Evolutionary conservation across 176 grass and related monocot genomes (phyloP).

Genomic region (Ampelocalamus luodianensis): DNA sequence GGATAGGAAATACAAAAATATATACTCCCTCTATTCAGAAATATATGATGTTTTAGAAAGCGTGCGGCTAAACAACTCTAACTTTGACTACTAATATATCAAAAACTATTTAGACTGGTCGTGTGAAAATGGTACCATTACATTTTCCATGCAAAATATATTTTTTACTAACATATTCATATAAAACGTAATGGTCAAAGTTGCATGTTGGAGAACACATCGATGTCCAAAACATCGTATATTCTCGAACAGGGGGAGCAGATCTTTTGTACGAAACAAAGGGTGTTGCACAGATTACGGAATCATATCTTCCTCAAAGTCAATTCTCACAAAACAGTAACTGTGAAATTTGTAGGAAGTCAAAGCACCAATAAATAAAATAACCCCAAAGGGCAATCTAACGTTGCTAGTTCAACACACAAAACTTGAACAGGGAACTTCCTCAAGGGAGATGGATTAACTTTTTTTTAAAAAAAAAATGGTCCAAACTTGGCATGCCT

Average conservation of each 20-base stretch:
- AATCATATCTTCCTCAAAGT: not conserved
- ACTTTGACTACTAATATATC: not conserved
- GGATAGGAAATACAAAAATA: not conserved
- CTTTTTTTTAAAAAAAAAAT: not conserved
- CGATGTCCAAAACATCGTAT: not conserved
- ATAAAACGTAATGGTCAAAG: not conserved
- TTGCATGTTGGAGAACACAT: not conserved
- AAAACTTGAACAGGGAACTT: slow-evolving; percentile 24
- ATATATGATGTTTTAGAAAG: not conserved
- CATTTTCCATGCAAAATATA: too few species aligned
- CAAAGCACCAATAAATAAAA: slow-evolving; percentile 5
- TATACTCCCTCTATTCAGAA: not conserved
- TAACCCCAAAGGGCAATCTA: not conserved
- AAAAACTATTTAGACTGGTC: not conserved
- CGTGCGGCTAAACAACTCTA: not conserved
- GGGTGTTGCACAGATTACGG: not conserved
- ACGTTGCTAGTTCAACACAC: not conserved
- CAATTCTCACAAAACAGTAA: not conserved
- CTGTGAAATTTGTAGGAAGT: not conserved
- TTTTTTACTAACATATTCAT: too few species aligned
- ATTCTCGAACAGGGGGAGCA: not conserved
- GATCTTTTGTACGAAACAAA: not conserved
- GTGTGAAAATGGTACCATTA: not conserved
- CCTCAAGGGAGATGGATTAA: not conserved
- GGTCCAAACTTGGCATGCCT: not conserved